A percentile compares a stretch with the other conserved stretches of the same genome.
Evolutionary conservation across 1,284 basidiomycete genomes (phyloP).

Genomic region (Macrocystidia cucumis): DNA sequence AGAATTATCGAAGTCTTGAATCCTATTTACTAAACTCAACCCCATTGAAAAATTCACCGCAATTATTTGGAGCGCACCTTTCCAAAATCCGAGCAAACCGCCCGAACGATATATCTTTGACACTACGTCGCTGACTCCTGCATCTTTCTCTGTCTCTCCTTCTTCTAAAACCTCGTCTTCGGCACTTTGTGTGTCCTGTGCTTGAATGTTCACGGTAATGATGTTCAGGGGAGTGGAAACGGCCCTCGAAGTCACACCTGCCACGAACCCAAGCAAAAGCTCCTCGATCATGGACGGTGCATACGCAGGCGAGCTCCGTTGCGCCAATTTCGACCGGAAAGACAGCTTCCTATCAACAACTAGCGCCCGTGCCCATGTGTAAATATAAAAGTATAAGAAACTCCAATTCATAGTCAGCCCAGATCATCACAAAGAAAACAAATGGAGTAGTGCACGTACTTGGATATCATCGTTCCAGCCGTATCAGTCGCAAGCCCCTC

Average conservation of each 20-base stretch:
- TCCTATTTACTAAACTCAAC: conserved; percentile 21
- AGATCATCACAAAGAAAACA: neutral
- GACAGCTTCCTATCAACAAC: conserved; percentile 16
- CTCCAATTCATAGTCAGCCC: conserved; percentile 18
- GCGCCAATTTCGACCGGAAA: conserved; percentile 15
- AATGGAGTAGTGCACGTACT: conserved; percentile 31
- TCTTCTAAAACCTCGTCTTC: conserved; percentile 13
- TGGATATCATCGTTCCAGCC: conserved; percentile 43
- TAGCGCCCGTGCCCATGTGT: conserved; percentile 28
- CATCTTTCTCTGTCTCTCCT: conserved; percentile 8
- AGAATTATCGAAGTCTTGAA: conserved; percentile 41
- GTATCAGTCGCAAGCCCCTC: conserved; percentile 43
- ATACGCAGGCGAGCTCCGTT: conserved; percentile 15
- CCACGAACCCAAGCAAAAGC: conserved; percentile 40
- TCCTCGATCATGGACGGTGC: conserved; percentile 34
- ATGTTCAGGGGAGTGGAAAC: conserved; percentile 46
- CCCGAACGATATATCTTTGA: conserved; percentile 36
- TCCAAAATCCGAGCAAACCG: conserved; percentile 46
- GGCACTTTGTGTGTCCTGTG: conserved; percentile 24
- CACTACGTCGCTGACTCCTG: conserved; percentile 22
- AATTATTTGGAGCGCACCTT: conserved; percentile 25
- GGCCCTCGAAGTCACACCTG: conserved; percentile 45
- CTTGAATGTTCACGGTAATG: conserved; percentile 43
- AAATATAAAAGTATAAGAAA: conserved; percentile 41
- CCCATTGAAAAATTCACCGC: conserved; percentile 2